Conservation (phyloP, 768 basidiomycete species). For the Rhizopogon sp. region DNA sequence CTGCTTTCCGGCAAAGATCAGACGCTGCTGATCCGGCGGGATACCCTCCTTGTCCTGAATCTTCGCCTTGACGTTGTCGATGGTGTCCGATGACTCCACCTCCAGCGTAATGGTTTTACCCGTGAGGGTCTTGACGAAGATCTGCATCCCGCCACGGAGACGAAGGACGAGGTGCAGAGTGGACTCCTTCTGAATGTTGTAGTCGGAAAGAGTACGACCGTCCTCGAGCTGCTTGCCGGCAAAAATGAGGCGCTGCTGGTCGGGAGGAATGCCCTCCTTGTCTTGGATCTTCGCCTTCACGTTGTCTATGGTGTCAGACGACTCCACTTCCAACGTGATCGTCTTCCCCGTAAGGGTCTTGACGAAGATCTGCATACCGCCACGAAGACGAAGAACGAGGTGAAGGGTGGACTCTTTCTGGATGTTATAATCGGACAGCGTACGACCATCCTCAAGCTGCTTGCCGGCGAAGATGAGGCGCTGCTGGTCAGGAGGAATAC, state of each 20-base stretch:
- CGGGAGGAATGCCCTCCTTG: slow-evolving; percentile 76
- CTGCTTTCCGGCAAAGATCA: slow-evolving; percentile 71
- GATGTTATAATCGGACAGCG: slow-evolving; percentile 86
- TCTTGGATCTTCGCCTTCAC: slow-evolving; percentile 87
- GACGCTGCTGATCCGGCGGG: slow-evolving; percentile 71
- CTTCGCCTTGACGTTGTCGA: slow-evolving; percentile 74
- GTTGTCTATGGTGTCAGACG: slow-evolving; percentile 90
- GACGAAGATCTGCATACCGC: slow-evolving; percentile 90
- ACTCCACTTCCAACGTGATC: slow-evolving; percentile 91
- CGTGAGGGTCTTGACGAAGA: slow-evolving; percentile 67
- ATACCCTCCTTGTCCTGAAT: slow-evolving; percentile 82
- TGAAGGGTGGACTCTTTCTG: slow-evolving; percentile 83
- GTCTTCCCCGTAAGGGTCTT: slow-evolving; percentile 90
- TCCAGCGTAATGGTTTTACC: slow-evolving; percentile 77
- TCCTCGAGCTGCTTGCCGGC: slow-evolving; percentile 95
- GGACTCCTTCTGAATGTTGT: slow-evolving; percentile 88
- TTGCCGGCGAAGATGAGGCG: slow-evolving; percentile 91
- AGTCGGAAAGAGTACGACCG: slow-evolving; percentile 87
- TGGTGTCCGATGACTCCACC: slow-evolving; percentile 72
- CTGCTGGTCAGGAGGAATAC: slow-evolving; percentile 84
- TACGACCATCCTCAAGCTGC: slow-evolving; percentile 89
- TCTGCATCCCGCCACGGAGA: slow-evolving; percentile 70
- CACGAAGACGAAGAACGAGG: slow-evolving; percentile 76
- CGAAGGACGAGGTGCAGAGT: slow-evolving; percentile 71
- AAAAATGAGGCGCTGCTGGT: slow-evolving; percentile 88